These are phyloP conservation scores for Articulospora tetracladia DNA, from an alignment of 495 filamentous ascomycete species.

Conservation along the genomic window DNA sequence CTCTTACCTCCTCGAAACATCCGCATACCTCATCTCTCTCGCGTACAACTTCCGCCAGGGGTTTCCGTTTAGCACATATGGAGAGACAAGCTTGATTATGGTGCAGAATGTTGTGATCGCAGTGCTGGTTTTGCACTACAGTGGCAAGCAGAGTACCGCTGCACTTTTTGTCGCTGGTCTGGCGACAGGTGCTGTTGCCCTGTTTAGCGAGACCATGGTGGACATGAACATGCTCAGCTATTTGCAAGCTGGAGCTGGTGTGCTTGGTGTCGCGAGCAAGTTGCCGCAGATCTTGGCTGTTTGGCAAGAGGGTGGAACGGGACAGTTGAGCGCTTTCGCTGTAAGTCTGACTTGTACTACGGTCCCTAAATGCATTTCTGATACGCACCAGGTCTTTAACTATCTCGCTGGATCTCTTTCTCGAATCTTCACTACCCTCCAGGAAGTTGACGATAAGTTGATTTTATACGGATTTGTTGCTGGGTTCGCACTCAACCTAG, in stretches of 20 bases:
- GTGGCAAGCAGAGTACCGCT: slow-evolving; percentile 54
- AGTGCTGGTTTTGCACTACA: slow-evolving; percentile 76
- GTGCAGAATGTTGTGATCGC: slow-evolving; percentile 88
- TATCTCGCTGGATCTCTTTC: slow-evolving; percentile 89
- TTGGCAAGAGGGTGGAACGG: slow-evolving; percentile 79
- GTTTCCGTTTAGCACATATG: slow-evolving; percentile 94
- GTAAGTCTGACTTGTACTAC: slow-evolving; percentile 49
- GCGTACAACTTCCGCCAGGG: slow-evolving; percentile 86
- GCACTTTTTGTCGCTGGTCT: slow-evolving; percentile 74
- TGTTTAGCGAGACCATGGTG: slow-evolving; percentile 51
- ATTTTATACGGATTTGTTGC: slow-evolving; percentile 92
- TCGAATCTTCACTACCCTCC: slow-evolving; percentile 93
- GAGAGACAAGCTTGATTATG: slow-evolving; percentile 87
- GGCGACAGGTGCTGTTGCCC: slow-evolving; percentile 58
- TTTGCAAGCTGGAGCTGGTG: slow-evolving; percentile 81
- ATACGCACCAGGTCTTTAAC: slow-evolving; percentile 79
- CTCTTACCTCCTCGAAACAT: slow-evolving; percentile 86
- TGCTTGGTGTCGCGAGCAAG: slow-evolving; percentile 82
- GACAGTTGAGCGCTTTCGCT: slow-evolving; percentile 92
- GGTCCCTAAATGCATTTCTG: background rate
- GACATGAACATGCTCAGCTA: slow-evolving; percentile 66
- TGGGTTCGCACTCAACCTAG: slow-evolving; percentile 79
- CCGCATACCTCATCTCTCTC: slow-evolving; percentile 76
- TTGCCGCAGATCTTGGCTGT: slow-evolving; percentile 86
- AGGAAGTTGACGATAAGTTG: slow-evolving; percentile 92